A percentile compares a stretch with the other conserved stretches of the same genome.
phyloP scores from a whole-genome alignment of 73 alveolate species.

The Tetrahymena malaccensis region DNA sequence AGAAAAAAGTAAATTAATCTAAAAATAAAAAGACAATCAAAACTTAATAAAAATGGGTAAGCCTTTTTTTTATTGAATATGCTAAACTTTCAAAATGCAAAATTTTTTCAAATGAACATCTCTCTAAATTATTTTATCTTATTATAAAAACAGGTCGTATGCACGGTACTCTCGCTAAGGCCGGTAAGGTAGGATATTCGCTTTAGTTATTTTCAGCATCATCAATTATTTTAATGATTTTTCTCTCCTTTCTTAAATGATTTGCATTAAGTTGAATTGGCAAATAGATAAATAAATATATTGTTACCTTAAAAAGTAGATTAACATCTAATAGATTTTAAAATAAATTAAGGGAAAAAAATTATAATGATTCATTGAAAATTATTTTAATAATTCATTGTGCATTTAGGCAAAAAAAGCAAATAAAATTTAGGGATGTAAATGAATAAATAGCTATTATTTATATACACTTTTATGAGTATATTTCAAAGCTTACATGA shows the following conservation, averaged over 20 bases:
- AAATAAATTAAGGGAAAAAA: neutral
- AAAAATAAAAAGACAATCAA: neutral
- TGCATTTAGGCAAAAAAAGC: neutral
- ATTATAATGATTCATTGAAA: neutral
- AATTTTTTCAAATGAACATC: conserved; percentile 2
- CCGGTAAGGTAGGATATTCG: conserved; percentile 23
- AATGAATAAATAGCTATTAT: too few species aligned
- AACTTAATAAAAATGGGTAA: neutral
- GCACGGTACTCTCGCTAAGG: conserved; percentile 47
- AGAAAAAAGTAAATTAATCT: neutral
- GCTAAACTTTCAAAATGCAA: neutral
- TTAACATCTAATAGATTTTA: neutral
- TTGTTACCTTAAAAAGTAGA: neutral
- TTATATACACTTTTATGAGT: too few species aligned
- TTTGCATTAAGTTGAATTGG: neutral
- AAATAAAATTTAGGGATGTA: neutral
- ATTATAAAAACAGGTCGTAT: conserved; percentile 15
- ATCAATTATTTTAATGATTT: neutral
- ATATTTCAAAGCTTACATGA: neutral
- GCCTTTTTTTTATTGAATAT: neutral
- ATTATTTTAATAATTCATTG: too few species aligned
- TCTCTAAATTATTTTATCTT: conserved; percentile 19
- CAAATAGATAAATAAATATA: neutral
- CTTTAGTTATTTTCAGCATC: neutral
- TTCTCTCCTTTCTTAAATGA: neutral